Base-by-base conservation (phyloP, 169 alveolate genomes). In the Prorocentrum cordatum region DNA sequence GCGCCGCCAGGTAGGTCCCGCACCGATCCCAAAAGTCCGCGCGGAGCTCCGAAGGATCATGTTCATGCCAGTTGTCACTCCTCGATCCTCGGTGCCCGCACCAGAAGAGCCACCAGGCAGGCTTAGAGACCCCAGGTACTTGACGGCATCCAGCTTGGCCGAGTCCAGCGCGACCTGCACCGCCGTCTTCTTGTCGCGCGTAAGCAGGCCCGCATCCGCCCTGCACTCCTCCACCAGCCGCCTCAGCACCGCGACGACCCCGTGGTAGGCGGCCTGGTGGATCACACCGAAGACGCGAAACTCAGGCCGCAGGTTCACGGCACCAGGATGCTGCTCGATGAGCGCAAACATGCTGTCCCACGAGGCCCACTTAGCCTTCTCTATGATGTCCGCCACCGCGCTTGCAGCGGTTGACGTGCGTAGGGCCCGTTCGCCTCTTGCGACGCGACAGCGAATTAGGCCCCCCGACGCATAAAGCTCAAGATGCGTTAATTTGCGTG, bases 61-160 rank as follows among this genome's bases (percentile, higher is more conserved):
- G n/a, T 18, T 24, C n/a, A 4, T 18, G 10, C 62, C 7, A 50
- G 7, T 22, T 22, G 62, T 5, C 27, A 3, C 6, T 4, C 62
- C 62, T 7, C 3, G 18, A 22, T 3, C n/a, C n/a, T 16, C n/a
- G 18, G 62, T 38, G 47, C 47, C 18, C 47, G 5, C 47, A 7
- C 18, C 18, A 12, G 18, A 38, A 38, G 47, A 5, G 47, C 47
- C 47, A 38, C 5, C 47, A 5, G 47, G 12, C 47, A 7, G 18
- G 18, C 47, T 5, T 12, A 77, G 24, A 6, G 88, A 54, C 71
- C 35, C 66, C 36, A 77, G 73, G 64, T 58, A 77, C n/a, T 62
- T 73, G 18, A 38, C 47, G 12, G 47, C 47, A 5, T 38, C 47
- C 12, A 7, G 18, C 47, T 12, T 5, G 47, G 5, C 12, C 47